Base-by-base conservation (phyloP, 768 basidiomycete genomes). In the Lactifluus hygrophoroides region DNA sequence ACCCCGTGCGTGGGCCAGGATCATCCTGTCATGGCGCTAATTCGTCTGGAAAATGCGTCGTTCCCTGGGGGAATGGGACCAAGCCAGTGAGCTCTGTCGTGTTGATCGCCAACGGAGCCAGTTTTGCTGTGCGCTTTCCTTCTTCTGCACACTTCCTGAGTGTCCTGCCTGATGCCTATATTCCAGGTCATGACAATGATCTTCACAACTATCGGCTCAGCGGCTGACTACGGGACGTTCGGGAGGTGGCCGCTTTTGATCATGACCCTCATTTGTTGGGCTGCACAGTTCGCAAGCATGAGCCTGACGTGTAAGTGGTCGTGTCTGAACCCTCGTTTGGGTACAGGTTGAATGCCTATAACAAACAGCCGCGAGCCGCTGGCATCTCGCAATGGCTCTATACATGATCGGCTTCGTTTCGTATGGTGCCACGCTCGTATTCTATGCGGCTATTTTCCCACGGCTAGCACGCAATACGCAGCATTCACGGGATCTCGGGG, bases 381-480 rank as follows among this genome's bases (percentile, higher is more conserved):
- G 90, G 90, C 76, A 74, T n/a, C 72, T 78, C 3, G 86, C 85
- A 0, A 91, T 91, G 87, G 85, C 73, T 0, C 69, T 92, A 2
- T 91, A 84, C 69, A 88, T 92, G 77, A 71, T 88, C 28, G 84
- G 87, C 8, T 91, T 86, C 71, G 80, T 90, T 48, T 77, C 82
- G 1, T 91, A 89, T 60, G 88, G 88, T 0, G 88, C 88, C 3
- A 88, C 88, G 0, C 77, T 90, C 10, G 87, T 90, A 0, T 92
- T 92, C 69, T 92, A 84, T 63, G 80, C 84, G 0, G 89, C 88
- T 0, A 64, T 80, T 14, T 91, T 92, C 67, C 90, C 90, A 1
- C 82, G 88, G 8, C 78, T 93, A 2, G 90, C 90, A 0, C 79
- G 88, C 3, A 90, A 91, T 66, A 91, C 89, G 0, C 70, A 76